Evolutionary conservation across 2,329 filamentous ascomycete species (phyloP).

Genomic region (Colletotrichum lupini): DNA sequence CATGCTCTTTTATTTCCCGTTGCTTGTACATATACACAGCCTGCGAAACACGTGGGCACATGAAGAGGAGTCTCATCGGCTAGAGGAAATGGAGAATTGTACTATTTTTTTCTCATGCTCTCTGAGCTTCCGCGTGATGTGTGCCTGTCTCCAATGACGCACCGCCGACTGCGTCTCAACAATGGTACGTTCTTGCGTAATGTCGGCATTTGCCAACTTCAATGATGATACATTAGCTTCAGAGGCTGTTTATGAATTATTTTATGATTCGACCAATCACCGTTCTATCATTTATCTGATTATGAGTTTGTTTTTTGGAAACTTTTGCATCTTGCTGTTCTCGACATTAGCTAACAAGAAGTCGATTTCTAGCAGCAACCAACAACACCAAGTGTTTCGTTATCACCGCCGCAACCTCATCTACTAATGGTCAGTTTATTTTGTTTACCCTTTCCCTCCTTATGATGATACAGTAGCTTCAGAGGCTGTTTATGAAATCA

Average conservation of each 20-base stretch:
- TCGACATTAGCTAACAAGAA: not conserved
- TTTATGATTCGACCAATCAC: slow-evolving; percentile 50
- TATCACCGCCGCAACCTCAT: not conserved
- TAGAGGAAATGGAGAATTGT: slow-evolving; percentile 48
- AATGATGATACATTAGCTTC: slow-evolving; percentile 54
- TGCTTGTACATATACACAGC: slow-evolving; percentile 38
- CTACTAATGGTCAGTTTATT: not conserved
- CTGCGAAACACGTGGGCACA: slow-evolving; percentile 26
- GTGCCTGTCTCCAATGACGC: slow-evolving; percentile 32
- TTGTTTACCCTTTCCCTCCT: slow-evolving; percentile 21
- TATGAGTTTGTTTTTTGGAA: not conserved
- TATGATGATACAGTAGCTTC: slow-evolving; percentile 53
- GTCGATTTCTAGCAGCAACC: not conserved
- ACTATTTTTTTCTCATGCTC: slow-evolving; percentile 36
- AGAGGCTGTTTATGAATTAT: slow-evolving; percentile 61
- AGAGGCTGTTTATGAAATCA: slow-evolving; percentile 60
- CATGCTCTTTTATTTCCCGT: slow-evolving; percentile 34
- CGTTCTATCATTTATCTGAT: slow-evolving; percentile 42
- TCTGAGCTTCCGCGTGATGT: slow-evolving; percentile 33
- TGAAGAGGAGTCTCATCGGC: slow-evolving; percentile 36
- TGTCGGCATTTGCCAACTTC: slow-evolving; percentile 1
- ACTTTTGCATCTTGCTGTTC: not conserved
- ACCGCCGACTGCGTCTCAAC: slow-evolving; percentile 13
- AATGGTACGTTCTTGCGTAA: slow-evolving; percentile 34
- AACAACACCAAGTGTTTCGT: not conserved